These are phyloP conservation scores for Phytophthora hibernalis DNA, from an alignment of 352 stramenopile species.

Conservation along the genomic window DNA sequence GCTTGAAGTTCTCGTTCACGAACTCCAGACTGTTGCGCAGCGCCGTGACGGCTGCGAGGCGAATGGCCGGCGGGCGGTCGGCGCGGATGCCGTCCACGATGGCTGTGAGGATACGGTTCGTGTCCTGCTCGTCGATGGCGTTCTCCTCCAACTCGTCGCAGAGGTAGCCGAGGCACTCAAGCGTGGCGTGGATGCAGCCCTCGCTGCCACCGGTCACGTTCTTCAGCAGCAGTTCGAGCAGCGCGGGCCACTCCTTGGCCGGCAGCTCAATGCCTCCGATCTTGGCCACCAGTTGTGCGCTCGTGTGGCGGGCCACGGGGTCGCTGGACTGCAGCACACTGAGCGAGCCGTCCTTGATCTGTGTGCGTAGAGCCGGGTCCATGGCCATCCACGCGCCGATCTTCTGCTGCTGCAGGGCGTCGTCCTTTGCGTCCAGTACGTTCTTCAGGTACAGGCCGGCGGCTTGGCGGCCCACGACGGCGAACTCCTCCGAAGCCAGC, in stretches of 20 bases:
- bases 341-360: slow-evolving; percentile 84
- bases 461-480: slow-evolving; percentile 75
- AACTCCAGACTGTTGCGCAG: slow-evolving; percentile 97
- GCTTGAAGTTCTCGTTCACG: slow-evolving; percentile 96
- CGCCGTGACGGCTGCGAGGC: slow-evolving; percentile 92
- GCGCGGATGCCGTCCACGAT: slow-evolving; percentile 97
- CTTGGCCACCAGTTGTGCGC: slow-evolving; percentile 94
- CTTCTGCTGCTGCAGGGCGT: slow-evolving; percentile 82
- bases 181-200: slow-evolving; percentile 91
- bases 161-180: slow-evolving; percentile 88
- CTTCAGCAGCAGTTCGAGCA: slow-evolving; percentile 92
- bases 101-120: slow-evolving; percentile 96
- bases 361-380: slow-evolving; percentile 63
- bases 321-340: slow-evolving; percentile 70
- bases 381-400: slow-evolving; percentile 82
- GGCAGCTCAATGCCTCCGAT: slow-evolving; percentile 95
- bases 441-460: slow-evolving; percentile 90
- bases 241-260: slow-evolving; percentile 93
- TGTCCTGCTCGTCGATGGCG: slow-evolving; percentile 81
- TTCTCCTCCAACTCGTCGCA: slow-evolving; percentile 85
- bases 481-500: slow-evolving; percentile 79
- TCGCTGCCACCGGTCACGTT: slow-evolving; percentile 92
- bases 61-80: slow-evolving; percentile 88
- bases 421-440: slow-evolving; percentile 87
- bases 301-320: slow-evolving; percentile 79